phyloP scores from a whole-genome alignment of 148 eudicot genomes.

The Camellia sinensis region DNA sequence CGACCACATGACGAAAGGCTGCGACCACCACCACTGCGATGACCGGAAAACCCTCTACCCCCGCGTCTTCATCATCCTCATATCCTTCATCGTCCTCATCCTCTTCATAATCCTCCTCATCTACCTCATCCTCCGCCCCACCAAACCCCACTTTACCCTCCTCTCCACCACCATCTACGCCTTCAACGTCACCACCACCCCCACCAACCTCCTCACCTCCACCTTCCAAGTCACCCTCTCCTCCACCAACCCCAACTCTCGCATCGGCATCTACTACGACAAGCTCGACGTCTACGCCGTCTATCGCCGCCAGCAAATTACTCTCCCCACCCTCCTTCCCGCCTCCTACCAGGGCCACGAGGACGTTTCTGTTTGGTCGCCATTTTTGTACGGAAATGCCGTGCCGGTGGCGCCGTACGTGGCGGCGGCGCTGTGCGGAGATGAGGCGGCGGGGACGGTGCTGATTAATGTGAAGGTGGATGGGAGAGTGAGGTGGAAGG shows the following conservation, averaged over 20 bases:
- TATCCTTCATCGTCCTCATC: slow-evolving; percentile 16
- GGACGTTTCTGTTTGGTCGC: slow-evolving; percentile 48
- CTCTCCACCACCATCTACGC: slow-evolving; percentile 27
- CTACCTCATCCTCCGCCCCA: slow-evolving; percentile 30
- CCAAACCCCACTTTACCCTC: slow-evolving; percentile 31
- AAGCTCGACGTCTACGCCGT: slow-evolving; percentile 14
- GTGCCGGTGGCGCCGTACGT: slow-evolving; percentile 50
- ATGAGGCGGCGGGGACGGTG: slow-evolving; percentile 34
- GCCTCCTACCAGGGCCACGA: slow-evolving; percentile 45
- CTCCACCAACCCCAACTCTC: slow-evolving; percentile 44
- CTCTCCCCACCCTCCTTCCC: slow-evolving; percentile 34
- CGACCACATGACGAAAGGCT: too few species aligned
- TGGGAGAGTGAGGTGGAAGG: slow-evolving; percentile 57
- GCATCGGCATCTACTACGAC: slow-evolving; percentile 42
- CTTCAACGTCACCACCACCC: slow-evolving; percentile 29
- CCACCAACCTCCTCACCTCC: slow-evolving; percentile 33
- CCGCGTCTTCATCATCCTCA: neutral
- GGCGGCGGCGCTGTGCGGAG: slow-evolving; percentile 26
- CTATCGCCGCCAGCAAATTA: slow-evolving; percentile 48
- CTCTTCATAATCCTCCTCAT: slow-evolving; percentile 29
- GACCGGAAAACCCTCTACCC: slow-evolving; percentile 17
- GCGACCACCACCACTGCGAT: slow-evolving; percentile 22
- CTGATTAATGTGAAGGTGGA: slow-evolving; percentile 38
- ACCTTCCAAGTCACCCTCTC: slow-evolving; percentile 39
- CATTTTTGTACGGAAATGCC: slow-evolving; percentile 36